phyloP scores from a whole-genome alignment of 2,329 filamentous ascomycete species.

The Colletotrichum paranaense region DNA sequence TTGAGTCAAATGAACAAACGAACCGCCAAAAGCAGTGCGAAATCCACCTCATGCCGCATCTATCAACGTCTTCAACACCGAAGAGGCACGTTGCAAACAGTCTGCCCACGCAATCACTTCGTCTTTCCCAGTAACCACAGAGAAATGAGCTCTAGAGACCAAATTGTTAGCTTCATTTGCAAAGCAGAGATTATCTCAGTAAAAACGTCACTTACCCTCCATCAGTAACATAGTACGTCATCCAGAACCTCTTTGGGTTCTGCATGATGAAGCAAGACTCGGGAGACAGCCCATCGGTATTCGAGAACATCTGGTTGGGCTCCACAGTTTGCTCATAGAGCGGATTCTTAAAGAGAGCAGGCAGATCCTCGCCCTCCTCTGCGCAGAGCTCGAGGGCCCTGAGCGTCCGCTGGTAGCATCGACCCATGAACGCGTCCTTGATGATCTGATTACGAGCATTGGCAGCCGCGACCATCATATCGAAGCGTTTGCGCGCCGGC shows the following conservation, averaged over 20 bases:
- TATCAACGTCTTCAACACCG: neutral
- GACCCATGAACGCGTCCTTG: neutral
- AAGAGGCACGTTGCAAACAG: neutral
- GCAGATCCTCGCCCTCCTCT: neutral
- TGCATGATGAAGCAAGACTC: slow-evolving; percentile 7
- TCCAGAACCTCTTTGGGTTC: slow-evolving; percentile 4
- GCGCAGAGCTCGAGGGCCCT: slow-evolving; percentile 6
- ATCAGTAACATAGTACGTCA: slow-evolving; percentile 3
- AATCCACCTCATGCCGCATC: neutral
- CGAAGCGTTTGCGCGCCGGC: neutral
- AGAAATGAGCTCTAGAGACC: neutral
- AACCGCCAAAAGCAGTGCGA: too few species aligned
- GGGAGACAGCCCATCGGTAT: neutral
- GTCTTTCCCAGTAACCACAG: neutral
- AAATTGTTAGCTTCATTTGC: neutral
- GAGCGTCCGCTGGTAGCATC: slow-evolving; percentile 5
- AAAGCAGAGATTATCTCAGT: neutral
- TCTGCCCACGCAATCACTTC: slow-evolving; percentile 1
- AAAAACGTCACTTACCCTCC: neutral
- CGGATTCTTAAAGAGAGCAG: neutral
- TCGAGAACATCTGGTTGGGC: slow-evolving; percentile 3
- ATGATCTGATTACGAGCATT: neutral
- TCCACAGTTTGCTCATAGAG: slow-evolving; percentile 1
- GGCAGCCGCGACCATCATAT: neutral
- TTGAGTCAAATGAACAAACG: too few species aligned